Base-by-base conservation (phyloP, 1,139 yeast genomes). In the Diutina rugosa region DNA sequence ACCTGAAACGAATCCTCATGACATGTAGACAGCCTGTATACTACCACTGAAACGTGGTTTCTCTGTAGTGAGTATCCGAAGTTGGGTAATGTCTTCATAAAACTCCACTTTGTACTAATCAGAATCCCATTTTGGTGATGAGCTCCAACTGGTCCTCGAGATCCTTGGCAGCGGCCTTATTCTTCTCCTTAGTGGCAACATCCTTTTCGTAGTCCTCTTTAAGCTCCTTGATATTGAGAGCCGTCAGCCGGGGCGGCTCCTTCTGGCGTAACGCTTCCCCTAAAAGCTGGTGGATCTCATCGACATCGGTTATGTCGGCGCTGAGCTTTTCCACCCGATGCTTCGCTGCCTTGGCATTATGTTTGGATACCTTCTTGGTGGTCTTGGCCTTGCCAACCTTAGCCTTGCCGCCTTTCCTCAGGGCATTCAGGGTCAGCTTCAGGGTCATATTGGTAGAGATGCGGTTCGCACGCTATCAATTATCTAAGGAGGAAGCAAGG, bases 121-220 rank as follows among this genome's bases (percentile, higher is more conserved):
- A 21, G 8, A 46, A 46, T 12, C 30, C 49, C 49, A 46, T 46
- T 26, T 46, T 46, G 14, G 49, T 46, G 49, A 46, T 46, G 12
- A 47, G 21, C 6, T 47, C 51, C 38, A 47, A 10, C 21, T 51
- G 47, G 10, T 6, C 26, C n/a, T 38, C 44, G 5, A 51, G n/a
- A 3, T 80, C 85, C 51, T 72, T 70, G 47, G 84, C 81, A 2
- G 80, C 77, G 56, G 72, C 67, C 61, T 77, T 72, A 53, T 74
- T 70, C 57, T 71, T 65, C 29, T 67, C 66, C 58, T 71, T 69
- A 16, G 67, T 67, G 58, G 74, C 69, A 57, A 74, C 72, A 54
- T 77, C 77, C 51, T 70, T 68, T 56, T 69, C 68, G 58, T 74
- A 69, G 61, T 81, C 90, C 38, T 72, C 71, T 58, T 72, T 66